Evolutionary conservation across 2,329 filamentous ascomycete genomes (phyloP).

Genomic region (Ophiostoma angusticollis): DNA sequence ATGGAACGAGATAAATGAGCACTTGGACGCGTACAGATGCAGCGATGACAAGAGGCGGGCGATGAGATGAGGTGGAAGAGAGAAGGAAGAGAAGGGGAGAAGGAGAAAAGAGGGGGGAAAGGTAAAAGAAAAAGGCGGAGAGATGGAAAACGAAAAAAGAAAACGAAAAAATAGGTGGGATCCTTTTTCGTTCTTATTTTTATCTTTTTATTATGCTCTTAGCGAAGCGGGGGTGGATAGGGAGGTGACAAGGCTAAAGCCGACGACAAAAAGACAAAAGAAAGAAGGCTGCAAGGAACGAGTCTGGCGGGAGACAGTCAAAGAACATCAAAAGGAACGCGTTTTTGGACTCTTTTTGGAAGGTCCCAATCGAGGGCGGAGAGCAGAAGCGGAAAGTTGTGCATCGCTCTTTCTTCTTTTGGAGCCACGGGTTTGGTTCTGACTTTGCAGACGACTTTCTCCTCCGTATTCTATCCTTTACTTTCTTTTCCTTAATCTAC

Average conservation of each 20-base stretch:
- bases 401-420: conserved; percentile 6
- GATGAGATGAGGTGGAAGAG: background rate
- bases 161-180: background rate
- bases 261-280: background rate
- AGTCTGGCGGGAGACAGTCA: background rate
- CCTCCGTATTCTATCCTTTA: background rate
- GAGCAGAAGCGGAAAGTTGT: background rate
- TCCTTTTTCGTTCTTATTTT: too few relatives aligned
- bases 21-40: too few relatives aligned
- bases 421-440: background rate
- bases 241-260: background rate
- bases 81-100: background rate
- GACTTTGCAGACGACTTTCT: background rate
- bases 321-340: background rate
- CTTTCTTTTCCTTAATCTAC: background rate
- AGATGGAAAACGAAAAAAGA: background rate
- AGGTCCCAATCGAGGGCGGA: too few relatives aligned
- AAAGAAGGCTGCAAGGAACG: conserved; percentile 1
- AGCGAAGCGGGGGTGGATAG: background rate
- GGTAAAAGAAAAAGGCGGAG: background rate
- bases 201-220: too few relatives aligned
- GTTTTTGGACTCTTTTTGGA: too few relatives aligned
- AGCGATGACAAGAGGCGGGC: background rate
- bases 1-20: too few relatives aligned
- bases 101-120: background rate